Percentiles rank a stretch among this genome's conserved stretches.
phyloP scores from a whole-genome alignment of 2,329 filamentous ascomycete genomes.

The Fulvia fulva region DNA sequence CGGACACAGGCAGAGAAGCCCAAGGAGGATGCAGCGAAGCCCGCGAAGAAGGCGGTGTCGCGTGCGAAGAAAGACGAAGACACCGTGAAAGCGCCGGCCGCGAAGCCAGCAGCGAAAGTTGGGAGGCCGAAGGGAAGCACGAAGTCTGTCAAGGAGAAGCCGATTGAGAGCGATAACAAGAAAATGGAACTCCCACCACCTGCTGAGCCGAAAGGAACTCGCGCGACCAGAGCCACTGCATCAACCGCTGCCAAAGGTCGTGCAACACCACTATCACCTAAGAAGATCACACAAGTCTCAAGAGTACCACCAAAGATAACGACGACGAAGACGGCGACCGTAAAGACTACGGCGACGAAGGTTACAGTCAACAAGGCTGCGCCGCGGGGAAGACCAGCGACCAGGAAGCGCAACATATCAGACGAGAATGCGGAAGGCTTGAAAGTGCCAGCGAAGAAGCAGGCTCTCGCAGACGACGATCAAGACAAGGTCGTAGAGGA shows the following conservation, averaged over 20 bases:
- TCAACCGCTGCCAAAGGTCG: constrained; percentile 23
- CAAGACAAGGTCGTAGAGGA: constrained; percentile 1
- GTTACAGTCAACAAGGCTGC: constrained; percentile 5
- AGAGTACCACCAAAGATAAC: constrained; percentile 15
- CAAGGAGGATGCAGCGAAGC: neutral
- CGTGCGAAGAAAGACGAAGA: constrained; percentile 14
- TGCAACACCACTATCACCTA: constrained; percentile 31
- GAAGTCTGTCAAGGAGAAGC: constrained; percentile 8
- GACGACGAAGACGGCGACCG: neutral
- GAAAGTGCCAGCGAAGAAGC: constrained; percentile 5
- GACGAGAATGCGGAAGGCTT: constrained; percentile 31
- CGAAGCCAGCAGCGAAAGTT: neutral
- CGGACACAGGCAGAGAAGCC: constrained; percentile 4
- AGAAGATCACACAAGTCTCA: constrained; percentile 36
- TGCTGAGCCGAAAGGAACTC: constrained; percentile 1
- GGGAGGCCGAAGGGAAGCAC: constrained; percentile 2
- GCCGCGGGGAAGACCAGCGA: constrained; percentile 10
- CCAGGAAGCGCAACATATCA: constrained; percentile 24
- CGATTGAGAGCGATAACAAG: constrained; percentile 5
- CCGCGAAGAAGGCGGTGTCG: constrained; percentile 3
- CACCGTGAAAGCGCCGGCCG: neutral
- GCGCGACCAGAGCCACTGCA: constrained; percentile 16
- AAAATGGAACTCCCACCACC: constrained; percentile 3
- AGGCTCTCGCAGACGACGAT: constrained; percentile 8
- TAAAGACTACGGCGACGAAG: neutral